phyloP scores from a whole-genome alignment of 495 filamentous ascomycete genomes.

The Neurospora tetrasperma region DNA sequence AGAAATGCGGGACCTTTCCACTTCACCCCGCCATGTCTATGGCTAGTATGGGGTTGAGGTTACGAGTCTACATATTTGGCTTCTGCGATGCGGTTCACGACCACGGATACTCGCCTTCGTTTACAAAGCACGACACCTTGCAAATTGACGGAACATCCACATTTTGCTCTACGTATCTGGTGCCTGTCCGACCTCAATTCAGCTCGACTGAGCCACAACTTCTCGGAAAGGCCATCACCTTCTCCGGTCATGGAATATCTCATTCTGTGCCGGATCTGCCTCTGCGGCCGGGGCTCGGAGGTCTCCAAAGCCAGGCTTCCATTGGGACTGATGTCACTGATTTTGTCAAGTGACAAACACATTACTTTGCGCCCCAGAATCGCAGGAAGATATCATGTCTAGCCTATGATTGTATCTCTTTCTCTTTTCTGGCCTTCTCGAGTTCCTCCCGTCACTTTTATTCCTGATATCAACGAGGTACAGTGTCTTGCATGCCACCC shows the following conservation, averaged over 20 bases:
- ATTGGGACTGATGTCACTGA: not conserved
- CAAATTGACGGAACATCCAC: not conserved
- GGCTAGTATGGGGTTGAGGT: not conserved
- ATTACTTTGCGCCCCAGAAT: not conserved
- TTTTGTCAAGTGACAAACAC: not conserved
- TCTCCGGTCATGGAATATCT: not conserved
- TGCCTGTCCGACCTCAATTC: not conserved
- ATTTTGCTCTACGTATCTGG: not conserved
- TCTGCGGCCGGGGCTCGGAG: not conserved
- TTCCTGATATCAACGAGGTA: not conserved
- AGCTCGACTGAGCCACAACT: not conserved
- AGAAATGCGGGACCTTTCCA: not conserved
- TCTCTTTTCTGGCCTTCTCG: not conserved
- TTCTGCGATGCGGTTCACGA: not conserved
- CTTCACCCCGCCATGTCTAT: not conserved
- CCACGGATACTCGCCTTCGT: not conserved
- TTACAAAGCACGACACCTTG: not conserved
- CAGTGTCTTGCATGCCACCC: not conserved
- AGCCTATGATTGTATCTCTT: not conserved
- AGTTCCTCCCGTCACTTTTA: not conserved
- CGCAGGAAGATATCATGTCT: not conserved
- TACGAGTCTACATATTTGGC: not conserved
- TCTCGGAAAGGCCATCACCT: not conserved
- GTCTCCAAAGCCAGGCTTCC: constrained; percentile 4
- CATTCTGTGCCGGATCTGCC: not conserved